Base-by-base conservation (phyloP, 2,329 filamentous ascomycete genomes). In the Teratosphaeria epicoccoides region DNA sequence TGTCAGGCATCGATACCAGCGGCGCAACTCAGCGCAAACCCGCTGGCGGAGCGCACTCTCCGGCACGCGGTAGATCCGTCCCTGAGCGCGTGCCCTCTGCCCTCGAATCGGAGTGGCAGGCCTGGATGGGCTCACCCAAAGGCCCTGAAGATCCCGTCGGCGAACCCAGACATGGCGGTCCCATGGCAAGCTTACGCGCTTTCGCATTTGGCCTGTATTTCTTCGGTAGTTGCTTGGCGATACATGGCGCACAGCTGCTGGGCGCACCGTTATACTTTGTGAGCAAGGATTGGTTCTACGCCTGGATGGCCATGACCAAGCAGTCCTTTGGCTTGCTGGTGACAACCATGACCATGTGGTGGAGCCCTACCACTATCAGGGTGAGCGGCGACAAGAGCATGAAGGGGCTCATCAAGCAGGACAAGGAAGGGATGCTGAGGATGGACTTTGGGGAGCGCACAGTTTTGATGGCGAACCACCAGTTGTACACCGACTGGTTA, bases 271-370 rank as follows among this genome's bases (percentile, higher is more conserved):
- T 94, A 7, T 93, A 93, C 66, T 80, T 81, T 57, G 71, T 87
- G 66, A 84, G 84, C 69, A 81, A 79, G 59, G 82, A 88, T 52
- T 76, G 83, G 60, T 95, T 85, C 73, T 87, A 94, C 69, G 80
- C 85, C 55, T 93, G 85, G 73, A 90, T 93, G 80, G 82, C 87
- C 49, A 73, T 89, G 65, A 89, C 87, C n/a, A 95, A 95, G 70
- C 81, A 86, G 63, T 84, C 81, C 24, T 94, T 94, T 66, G 87
- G 84, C 55, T 73, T 94, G 24, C 72, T 88, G 52, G 80, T 82
- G 55, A 88, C 84, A 20, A 84, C 83, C 49, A 85, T 91, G 78
- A 94, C 88, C 10, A 80, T 90, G 62, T 86, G 85, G 75, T 95
- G 87, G 85, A 85, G 84, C 24, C 86, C 87, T 6, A 90, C 87